Evolutionary conservation across 768 basidiomycete species (phyloP).

Genomic region (Pleurotus tuoliensis): DNA sequence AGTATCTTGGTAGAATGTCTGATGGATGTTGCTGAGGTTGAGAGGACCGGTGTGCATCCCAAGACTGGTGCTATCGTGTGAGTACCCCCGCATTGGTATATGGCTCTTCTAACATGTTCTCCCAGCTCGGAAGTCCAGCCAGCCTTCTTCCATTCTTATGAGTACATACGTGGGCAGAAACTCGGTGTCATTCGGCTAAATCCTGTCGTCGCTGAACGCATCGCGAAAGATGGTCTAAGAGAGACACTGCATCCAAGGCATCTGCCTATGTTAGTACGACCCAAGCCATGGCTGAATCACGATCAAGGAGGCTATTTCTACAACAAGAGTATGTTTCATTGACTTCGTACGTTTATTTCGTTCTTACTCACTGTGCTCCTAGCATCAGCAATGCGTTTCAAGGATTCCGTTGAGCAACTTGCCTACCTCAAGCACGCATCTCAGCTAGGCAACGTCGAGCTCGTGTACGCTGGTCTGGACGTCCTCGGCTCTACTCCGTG

Average conservation of each 20-base stretch:
- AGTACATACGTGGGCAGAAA: slow-evolving; percentile 90
- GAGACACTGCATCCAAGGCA: slow-evolving; percentile 87
- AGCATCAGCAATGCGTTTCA: slow-evolving; percentile 88
- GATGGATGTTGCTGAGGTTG: slow-evolving; percentile 80
- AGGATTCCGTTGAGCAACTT: slow-evolving; percentile 82
- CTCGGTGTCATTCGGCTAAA: slow-evolving; percentile 91
- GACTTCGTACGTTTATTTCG: background rate
- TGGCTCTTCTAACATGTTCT: slow-evolving; percentile 3
- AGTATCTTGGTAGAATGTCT: slow-evolving; percentile 78
- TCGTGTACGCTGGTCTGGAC: slow-evolving; percentile 86
- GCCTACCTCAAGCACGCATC: slow-evolving; percentile 76
- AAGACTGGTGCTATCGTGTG: slow-evolving; percentile 58
- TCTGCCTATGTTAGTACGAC: slow-evolving; percentile 92
- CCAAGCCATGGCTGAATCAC: slow-evolving; percentile 79
- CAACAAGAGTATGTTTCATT: slow-evolving; percentile 54
- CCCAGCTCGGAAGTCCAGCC: slow-evolving; percentile 74
- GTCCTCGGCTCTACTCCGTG: slow-evolving; percentile 88
- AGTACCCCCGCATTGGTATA: slow-evolving; percentile 23
- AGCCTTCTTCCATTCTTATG: slow-evolving; percentile 89
- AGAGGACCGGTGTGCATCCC: slow-evolving; percentile 53
- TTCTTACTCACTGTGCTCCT: background rate
- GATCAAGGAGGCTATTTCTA: slow-evolving; percentile 82
- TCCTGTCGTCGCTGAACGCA: slow-evolving; percentile 67
- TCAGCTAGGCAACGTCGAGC: slow-evolving; percentile 69
- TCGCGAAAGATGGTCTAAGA: slow-evolving; percentile 69